phyloP scores from a whole-genome alignment of 1,139 yeast species.

The Suhomyces bolitotheri region DNA sequence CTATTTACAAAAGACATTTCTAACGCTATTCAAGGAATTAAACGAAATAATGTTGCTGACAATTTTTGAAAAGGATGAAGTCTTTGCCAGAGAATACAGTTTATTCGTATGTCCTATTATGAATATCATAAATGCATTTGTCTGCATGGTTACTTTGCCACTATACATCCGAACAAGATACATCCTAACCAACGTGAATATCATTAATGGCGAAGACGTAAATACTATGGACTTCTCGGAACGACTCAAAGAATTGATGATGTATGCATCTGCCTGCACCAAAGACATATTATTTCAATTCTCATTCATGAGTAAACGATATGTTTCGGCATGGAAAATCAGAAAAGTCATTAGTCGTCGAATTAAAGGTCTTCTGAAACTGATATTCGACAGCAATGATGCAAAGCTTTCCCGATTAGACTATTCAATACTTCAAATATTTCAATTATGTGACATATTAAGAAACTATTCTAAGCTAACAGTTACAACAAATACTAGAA shows the following conservation, averaged over 20 bases:
- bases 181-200: conserved; percentile 2
- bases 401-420: no score
- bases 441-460: conserved; percentile 7
- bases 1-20: conserved; percentile 26
- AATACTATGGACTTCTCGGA: neutral
- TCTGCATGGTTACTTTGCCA: conserved; percentile 14
- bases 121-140: conserved; percentile 12
- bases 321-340: conserved; percentile 22
- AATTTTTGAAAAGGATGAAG: conserved; percentile 7
- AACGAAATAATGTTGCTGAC: conserved; percentile 11
- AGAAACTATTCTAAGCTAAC: neutral
- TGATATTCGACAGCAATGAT: no score
- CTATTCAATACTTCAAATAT: no score
- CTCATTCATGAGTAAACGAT: conserved; percentile 16
- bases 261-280: conserved; percentile 7
- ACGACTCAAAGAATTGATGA: conserved; percentile 4
- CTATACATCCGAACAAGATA: conserved; percentile 12
- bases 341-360: conserved; percentile 16
- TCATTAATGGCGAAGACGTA: neutral
- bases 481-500: no score
- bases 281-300: conserved; percentile 8
- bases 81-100: conserved; percentile 14
- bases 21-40: conserved; percentile 23
- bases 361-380: no score
- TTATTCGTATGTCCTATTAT: conserved; percentile 15